A percentile compares a stretch with the other conserved stretches of the same genome.
Evolutionary conservation across 2,329 filamentous ascomycete species (phyloP).

Genomic region (Aspergillus pseudotamarii): DNA sequence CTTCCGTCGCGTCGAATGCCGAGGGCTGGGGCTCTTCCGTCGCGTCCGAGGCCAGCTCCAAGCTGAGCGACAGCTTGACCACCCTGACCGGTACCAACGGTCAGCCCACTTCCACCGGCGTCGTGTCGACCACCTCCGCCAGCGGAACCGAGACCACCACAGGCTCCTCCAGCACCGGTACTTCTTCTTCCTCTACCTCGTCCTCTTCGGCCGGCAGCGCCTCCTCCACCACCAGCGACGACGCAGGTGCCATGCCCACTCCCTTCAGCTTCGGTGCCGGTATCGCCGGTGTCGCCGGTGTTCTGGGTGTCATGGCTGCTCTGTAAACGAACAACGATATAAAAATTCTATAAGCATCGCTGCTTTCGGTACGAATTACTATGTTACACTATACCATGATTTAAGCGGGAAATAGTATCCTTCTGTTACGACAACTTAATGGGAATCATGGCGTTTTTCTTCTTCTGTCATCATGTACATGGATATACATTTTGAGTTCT

Average conservation of each 20-base stretch:
- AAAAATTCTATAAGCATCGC: not conserved
- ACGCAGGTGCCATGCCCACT: constrained; percentile 24
- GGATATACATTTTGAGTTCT: not conserved
- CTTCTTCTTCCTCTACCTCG: constrained; percentile 12
- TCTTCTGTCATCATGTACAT: not conserved
- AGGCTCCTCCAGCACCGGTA: constrained; percentile 1
- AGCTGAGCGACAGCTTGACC: constrained; percentile 12
- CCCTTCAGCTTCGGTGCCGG: constrained; percentile 20
- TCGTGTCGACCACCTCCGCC: constrained; percentile 8
- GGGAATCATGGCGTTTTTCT: constrained; percentile 1
- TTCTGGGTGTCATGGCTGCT: constrained; percentile 34
- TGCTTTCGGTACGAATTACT: not conserved
- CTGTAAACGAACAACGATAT: constrained; percentile 23
- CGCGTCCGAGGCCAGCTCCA: constrained; percentile 15
- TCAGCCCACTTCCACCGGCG: constrained; percentile 13
- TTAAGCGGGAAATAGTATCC: not conserved
- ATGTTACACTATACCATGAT: constrained; percentile 1
- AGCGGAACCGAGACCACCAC: not conserved
- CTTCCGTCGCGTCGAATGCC: constrained; percentile 18
- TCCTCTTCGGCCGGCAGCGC: constrained; percentile 10
- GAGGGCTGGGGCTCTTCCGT: constrained; percentile 16
- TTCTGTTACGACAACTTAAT: not conserved
- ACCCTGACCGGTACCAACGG: constrained; percentile 25
- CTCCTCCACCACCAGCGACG: constrained; percentile 21
- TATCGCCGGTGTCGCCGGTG: constrained; percentile 30